Percentiles rank a stretch among this genome's conserved stretches.
Evolutionary conservation across 2,329 filamentous ascomycete genomes (phyloP).

Genomic region (Aspergillus texensis): DNA sequence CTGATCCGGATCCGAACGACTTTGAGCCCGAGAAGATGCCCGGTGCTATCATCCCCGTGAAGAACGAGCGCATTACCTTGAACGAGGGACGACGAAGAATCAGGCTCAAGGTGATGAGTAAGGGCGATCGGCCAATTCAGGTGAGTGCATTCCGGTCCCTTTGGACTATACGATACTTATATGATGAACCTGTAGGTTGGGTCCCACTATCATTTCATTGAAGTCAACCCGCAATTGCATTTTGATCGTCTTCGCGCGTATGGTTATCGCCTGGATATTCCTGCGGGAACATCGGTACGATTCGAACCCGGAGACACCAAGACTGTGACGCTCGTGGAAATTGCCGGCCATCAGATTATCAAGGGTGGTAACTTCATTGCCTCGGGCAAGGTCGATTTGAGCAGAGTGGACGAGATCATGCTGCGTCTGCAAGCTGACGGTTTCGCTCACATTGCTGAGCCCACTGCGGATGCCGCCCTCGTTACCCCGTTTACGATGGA

Average conservation of each 20-base stretch:
- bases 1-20: slow-evolving; percentile 62
- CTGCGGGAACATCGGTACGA: slow-evolving; percentile 86
- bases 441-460: slow-evolving; percentile 76
- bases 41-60: slow-evolving; percentile 75
- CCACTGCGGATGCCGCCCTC: slow-evolving; percentile 56
- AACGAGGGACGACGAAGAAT: slow-evolving; percentile 76
- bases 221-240: slow-evolving; percentile 85
- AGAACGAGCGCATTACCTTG: slow-evolving; percentile 66
- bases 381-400: slow-evolving; percentile 68
- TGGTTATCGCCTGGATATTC: slow-evolving; percentile 84
- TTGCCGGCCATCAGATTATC: slow-evolving; percentile 78
- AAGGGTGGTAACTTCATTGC: slow-evolving; percentile 82
- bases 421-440: slow-evolving; percentile 68
- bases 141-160: slow-evolving; percentile 47
- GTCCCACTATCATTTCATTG: slow-evolving; percentile 94
- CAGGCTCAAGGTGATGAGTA: slow-evolving; percentile 76
- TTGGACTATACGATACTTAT: not conserved
- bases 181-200: slow-evolving; percentile 58
- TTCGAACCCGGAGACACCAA: slow-evolving; percentile 94
- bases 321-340: slow-evolving; percentile 87
- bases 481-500: slow-evolving; percentile 72
- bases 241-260: slow-evolving; percentile 85
- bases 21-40: slow-evolving; percentile 72
- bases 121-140: slow-evolving; percentile 87
- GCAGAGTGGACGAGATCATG: slow-evolving; percentile 67